phyloP scores from a whole-genome alignment of 306 rosid species.

The Echinosophora koreensis region DNA sequence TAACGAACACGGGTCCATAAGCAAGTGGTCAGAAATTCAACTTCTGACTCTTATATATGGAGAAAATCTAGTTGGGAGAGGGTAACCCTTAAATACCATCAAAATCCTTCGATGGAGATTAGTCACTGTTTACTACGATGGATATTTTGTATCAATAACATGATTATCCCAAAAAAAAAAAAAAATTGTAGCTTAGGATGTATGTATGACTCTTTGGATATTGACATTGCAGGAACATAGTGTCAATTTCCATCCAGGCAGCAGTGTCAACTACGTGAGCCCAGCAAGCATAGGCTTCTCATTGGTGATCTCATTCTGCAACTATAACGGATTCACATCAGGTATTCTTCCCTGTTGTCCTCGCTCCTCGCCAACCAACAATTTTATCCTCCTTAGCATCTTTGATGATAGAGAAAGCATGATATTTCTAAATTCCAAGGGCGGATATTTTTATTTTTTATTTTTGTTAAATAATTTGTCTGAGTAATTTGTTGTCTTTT shows the following conservation, averaged over 20 bases:
- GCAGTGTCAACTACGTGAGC: conserved; percentile 16
- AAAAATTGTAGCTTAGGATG: too few relatives aligned
- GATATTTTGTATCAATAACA: too few relatives aligned
- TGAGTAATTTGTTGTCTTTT: not conserved
- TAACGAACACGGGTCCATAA: too few relatives aligned
- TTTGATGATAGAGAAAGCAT: too few relatives aligned
- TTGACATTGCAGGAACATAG: conserved; percentile 6
- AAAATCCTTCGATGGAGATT: too few relatives aligned
- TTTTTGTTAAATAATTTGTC: not conserved
- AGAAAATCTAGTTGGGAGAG: too few relatives aligned
- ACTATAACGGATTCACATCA: conserved; percentile 24
- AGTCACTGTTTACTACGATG: too few relatives aligned
- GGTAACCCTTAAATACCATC: too few relatives aligned
- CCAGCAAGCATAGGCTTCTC: conserved; percentile 32
- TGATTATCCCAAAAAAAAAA: too few relatives aligned
- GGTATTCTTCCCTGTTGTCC: conserved; percentile 46
- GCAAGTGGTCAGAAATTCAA: too few relatives aligned
- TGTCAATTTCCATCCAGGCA: not conserved
- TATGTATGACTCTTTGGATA: not conserved
- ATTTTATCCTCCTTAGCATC: conserved; percentile 11
- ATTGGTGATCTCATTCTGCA: conserved; percentile 44
- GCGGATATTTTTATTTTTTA: too few relatives aligned
- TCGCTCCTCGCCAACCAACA: conserved; percentile 40
- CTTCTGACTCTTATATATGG: too few relatives aligned
- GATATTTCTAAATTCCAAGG: not conserved